Conservation (phyloP, 805 yeast species). For the Cyberlindnera nakhonratchasimensis region DNA sequence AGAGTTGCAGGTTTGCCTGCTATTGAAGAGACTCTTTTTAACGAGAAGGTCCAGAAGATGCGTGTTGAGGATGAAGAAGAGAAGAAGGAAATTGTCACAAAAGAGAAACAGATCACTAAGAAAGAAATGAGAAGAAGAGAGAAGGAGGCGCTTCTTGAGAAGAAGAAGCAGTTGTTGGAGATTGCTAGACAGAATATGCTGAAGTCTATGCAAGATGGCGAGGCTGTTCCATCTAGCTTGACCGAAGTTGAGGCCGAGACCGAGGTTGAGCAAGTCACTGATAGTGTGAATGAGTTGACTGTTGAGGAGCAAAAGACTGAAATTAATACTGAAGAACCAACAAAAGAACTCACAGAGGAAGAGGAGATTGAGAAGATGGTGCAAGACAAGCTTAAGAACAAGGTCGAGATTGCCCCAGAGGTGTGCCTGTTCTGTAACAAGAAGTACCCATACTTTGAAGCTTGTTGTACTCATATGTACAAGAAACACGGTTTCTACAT, state of each 20-base stretch:
- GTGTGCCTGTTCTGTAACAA: conserved; percentile 53
- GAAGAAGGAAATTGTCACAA: conserved; percentile 15
- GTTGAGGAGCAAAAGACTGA: conserved; percentile 4
- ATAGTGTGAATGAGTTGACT: not conserved
- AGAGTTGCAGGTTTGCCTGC: conserved; percentile 87
- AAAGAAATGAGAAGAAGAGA: conserved; percentile 40
- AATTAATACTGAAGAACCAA: conserved; percentile 13
- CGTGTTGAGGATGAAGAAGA: conserved; percentile 23
- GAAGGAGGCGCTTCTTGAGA: conserved; percentile 40
- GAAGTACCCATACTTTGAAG: conserved; percentile 44
- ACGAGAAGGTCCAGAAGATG: conserved; percentile 54
- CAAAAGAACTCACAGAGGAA: conserved; percentile 33
- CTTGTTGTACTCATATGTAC: conserved; percentile 70
- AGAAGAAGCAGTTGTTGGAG: conserved; percentile 38
- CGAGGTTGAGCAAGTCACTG: conserved; percentile 1
- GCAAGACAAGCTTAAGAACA: conserved; percentile 36
- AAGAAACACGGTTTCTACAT: conserved; percentile 77
- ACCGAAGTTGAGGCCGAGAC: not conserved
- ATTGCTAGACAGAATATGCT: conserved; percentile 39
- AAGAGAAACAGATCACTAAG: conserved; percentile 35
- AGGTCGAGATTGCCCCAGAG: conserved; percentile 45
- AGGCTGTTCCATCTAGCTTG: not conserved
- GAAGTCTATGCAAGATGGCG: conserved; percentile 24
- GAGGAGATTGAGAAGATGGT: conserved; percentile 36
- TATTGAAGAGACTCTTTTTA: conserved; percentile 60